Evolutionary conservation across 495 filamentous ascomycete species (phyloP), one percentile per base, ranked within the genome.

Genomic region (Tuber magnatum): DNA sequence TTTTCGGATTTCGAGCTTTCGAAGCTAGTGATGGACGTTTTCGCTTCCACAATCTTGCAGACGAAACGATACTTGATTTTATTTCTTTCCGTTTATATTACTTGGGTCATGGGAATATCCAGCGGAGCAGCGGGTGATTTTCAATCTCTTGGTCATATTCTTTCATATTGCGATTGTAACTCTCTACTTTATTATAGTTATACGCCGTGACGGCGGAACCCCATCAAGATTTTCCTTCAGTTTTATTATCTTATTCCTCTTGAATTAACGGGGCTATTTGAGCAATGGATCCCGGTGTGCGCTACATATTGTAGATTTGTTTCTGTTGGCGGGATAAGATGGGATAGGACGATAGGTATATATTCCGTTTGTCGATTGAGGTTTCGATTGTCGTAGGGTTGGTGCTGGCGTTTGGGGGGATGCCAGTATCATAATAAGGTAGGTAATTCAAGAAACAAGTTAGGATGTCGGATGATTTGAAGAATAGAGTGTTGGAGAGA

Each of bases 111-210:
- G 28, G 56, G 56, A 35, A 65, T 65, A 65, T 65, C 56, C 56
- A 65, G 56, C 56, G 56, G 56, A 65, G 56, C 56, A 65, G 56
- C 56, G 56, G 56, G 56, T 35, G 56, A 12, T 65, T 65, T 65
- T 65, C 56, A 35, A 65, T 65, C 12, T 18, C 12, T 65, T 35
- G 35, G 32, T n/a, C 56, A 65, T 65, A 65, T 65, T 65, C 4
- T 65, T 65, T 65, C 14, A 35, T 61, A 35, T 65, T 32, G 1
- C 56, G 56, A 65, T 65, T 65, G 56, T 65, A 65, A 8, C 56
- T 65, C 56, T 32, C 28, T 65, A 65, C 56, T 32, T 61, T 56
- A 56, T 61, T 61, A 61, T 65, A 35, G 56, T 65, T 65, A 35
- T 65, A 65, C 14, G 12, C 14, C 56, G 56, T 65, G 28, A 65